Conservation (phyloP, 2,329 filamentous ascomycete species). For the Pseudocercospora eumusae region DNA sequence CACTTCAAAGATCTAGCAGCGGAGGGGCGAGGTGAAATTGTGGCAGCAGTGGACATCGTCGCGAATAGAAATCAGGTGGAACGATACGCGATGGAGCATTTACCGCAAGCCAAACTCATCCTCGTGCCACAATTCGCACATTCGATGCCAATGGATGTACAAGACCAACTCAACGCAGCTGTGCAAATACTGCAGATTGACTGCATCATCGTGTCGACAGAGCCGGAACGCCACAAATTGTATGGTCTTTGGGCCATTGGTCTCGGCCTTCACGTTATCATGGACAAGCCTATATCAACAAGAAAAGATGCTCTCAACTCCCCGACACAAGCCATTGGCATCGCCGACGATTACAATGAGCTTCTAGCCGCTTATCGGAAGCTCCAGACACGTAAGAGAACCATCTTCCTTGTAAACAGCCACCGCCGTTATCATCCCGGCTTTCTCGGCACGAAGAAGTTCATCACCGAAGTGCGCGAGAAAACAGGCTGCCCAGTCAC, state of each 20-base stretch:
- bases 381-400: not conserved
- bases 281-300: not conserved
- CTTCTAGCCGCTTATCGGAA: not conserved
- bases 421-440: conserved; percentile 5
- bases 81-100: not conserved
- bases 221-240: not conserved
- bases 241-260: not conserved
- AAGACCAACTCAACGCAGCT: not conserved
- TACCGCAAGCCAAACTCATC: not conserved
- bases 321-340: not conserved
- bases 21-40: not conserved
- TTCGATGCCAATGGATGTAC: not conserved
- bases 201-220: not conserved
- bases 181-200: not conserved
- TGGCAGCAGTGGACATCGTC: not conserved
- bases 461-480: not conserved
- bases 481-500: conserved; percentile 4
- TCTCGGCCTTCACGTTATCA: not conserved
- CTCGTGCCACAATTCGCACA: not conserved
- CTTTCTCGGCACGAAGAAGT: conserved; percentile 3
- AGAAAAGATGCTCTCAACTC: not conserved
- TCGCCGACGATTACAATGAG: not conserved
- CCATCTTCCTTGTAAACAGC: conserved; percentile 8
- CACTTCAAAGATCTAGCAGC: not conserved
- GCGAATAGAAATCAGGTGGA: not conserved